A percentile compares a stretch with the other conserved stretches of the same genome.
These are phyloP conservation scores for Rutstroemia sydowiana DNA, from an alignment of 2,329 filamentous ascomycete genomes.

Conservation along the genomic window DNA sequence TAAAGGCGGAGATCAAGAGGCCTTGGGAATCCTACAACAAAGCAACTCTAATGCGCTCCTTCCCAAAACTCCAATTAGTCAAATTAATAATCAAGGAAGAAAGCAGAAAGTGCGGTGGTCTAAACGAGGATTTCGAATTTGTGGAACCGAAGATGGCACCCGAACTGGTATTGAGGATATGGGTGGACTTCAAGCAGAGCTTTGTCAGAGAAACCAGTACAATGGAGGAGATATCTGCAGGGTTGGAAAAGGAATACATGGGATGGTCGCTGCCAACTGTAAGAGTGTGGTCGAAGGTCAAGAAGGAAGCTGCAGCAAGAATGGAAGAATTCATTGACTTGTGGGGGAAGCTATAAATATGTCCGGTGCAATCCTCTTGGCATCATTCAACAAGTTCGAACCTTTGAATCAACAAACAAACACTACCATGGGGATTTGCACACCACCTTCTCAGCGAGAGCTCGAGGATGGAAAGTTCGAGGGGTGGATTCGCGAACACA, in stretches of 20 bases:
- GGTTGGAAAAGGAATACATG: conserved; percentile 19
- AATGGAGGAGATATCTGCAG: conserved; percentile 20
- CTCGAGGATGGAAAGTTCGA: too few relatives aligned
- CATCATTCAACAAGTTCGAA: too few relatives aligned
- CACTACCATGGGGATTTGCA: too few relatives aligned
- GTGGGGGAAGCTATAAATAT: not conserved
- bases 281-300: conserved; percentile 16
- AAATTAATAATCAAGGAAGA: conserved; percentile 18
- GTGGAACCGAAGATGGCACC: conserved; percentile 15
- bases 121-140: conserved; percentile 17
- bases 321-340: not conserved
- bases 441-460: too few relatives aligned
- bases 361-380: not conserved
- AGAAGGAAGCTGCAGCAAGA: not conserved
- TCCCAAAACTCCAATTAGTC: conserved; percentile 29
- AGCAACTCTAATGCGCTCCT: conserved; percentile 38
- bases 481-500: too few relatives aligned
- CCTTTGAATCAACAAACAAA: too few relatives aligned
- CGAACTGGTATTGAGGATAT: conserved; percentile 20
- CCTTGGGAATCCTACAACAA: conserved; percentile 47
- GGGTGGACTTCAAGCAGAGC: conserved; percentile 24
- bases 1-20: conserved; percentile 36
- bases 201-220: conserved; percentile 23
- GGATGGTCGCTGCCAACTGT: conserved; percentile 21
- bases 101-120: not conserved